Conservation (phyloP, 2,329 filamentous ascomycete species). For the Ceratocystis ficicola region DNA sequence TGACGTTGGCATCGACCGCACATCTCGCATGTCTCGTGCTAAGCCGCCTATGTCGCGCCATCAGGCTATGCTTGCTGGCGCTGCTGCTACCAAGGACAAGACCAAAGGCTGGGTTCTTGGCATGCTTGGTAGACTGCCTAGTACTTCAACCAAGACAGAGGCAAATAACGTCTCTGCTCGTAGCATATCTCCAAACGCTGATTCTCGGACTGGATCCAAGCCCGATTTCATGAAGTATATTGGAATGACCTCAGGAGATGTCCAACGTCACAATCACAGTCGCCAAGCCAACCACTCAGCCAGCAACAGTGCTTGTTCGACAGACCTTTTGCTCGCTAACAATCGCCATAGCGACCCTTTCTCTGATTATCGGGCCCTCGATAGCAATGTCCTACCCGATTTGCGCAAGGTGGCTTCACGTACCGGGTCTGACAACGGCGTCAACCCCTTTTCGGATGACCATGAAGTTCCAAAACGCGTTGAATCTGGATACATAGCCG, state of each 20-base stretch:
- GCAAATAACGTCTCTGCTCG: slow-evolving; percentile 10
- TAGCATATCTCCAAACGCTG: neutral
- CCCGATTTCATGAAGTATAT: slow-evolving; percentile 36
- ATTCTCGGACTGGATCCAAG: slow-evolving; percentile 24
- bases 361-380: slow-evolving; percentile 36
- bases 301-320: slow-evolving; percentile 29
- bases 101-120: slow-evolving; percentile 25
- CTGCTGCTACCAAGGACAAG: slow-evolving; percentile 27
- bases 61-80: slow-evolving; percentile 27
- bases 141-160: slow-evolving; percentile 1
- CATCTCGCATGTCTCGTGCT: slow-evolving; percentile 31
- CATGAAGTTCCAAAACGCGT: slow-evolving; percentile 34
- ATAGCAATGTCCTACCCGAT: slow-evolving; percentile 27
- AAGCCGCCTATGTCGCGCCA: slow-evolving; percentile 18
- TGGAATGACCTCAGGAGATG: slow-evolving; percentile 34
- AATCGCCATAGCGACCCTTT: slow-evolving; percentile 37
- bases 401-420: slow-evolving; percentile 6
- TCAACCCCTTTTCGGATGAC: slow-evolving; percentile 37
- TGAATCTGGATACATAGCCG: slow-evolving; percentile 36
- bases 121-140: slow-evolving; percentile 18
- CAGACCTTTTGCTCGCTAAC: slow-evolving; percentile 33
- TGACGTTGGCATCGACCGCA: slow-evolving; percentile 36
- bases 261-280: slow-evolving; percentile 31
- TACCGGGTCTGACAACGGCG: slow-evolving; percentile 27
- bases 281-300: slow-evolving; percentile 27